Evolutionary conservation across 306 rosid genomes (phyloP), one percentile per base, ranked within the genome.

Genomic region (Delonix regia): DNA sequence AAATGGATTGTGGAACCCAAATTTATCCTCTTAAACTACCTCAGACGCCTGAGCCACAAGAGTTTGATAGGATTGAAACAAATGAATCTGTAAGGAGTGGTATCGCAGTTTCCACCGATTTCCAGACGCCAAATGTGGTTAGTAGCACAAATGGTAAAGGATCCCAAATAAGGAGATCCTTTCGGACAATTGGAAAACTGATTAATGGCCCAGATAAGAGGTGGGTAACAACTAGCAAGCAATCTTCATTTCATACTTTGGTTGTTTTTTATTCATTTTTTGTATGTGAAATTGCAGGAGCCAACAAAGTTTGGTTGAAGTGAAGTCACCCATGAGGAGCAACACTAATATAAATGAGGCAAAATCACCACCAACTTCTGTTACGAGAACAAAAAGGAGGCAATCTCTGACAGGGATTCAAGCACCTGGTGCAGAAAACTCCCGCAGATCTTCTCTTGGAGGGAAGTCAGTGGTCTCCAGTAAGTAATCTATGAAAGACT

Each of bases 201-300:
- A 93, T 95, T 22, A 95, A 86, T 77, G 96, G 97, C 74, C 88
- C 94, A 65, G 99, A 95, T 19, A 95, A 88, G 82, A 93, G 90
- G 99, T 86, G 52, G 6, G 69, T 69, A 45, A 68, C 48, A 63
- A 47, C 52, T 11, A 64, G 49, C 48, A 36, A 16, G 25, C 33
- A 19, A 12, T 12, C 11, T 38, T 66, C 16, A 21, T 41, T 8
- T 39, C 24, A 1, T 41, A 24, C n/a, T 66, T 64, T 64, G 52
- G 52, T 41, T 4, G n/a, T 5, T 64, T 38, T 64, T 4, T n/a
- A 71, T 55, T 75, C 56, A 63, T 11, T 34, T 0, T 63, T 71
- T 45, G 22, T 55, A 30, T 55, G 33, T 34, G 77, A 83, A 66
- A 42, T 73, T 86, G 82, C 90, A 92, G 99, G 89, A 91, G 57